These are phyloP conservation scores for Gleditsia sinensis DNA, from an alignment of 306 rosid genomes.

Conservation along the genomic window DNA sequence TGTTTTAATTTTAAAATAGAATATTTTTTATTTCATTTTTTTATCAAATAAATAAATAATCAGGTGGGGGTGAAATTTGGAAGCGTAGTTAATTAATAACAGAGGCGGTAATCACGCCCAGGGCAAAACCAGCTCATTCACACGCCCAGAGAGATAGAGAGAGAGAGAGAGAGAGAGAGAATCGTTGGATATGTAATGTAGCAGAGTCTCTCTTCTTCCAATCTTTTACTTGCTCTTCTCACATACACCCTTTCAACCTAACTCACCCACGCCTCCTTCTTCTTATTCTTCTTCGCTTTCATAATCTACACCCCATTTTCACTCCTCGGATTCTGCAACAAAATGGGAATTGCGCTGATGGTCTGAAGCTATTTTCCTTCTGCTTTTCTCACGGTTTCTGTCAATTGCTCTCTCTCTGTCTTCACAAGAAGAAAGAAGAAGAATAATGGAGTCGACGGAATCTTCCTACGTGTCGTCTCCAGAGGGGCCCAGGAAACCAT, in stretches of 20 bases:
- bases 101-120: slow-evolving; percentile 42
- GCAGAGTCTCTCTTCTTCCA: background rate
- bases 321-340: background rate
- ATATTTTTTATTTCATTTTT: too few relatives aligned
- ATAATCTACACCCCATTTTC: background rate
- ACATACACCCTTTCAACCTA: background rate
- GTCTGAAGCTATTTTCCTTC: background rate
- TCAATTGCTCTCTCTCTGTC: slow-evolving; percentile 37
- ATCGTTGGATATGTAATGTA: background rate
- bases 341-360: slow-evolving; percentile 14
- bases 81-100: background rate
- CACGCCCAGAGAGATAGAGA: background rate
- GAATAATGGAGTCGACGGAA: slow-evolving; percentile 88
- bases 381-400: slow-evolving; percentile 7
- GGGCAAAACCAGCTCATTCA: background rate
- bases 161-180: slow-evolving; percentile 6
- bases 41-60: too few relatives aligned
- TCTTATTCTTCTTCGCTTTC: background rate
- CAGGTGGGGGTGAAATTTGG: too few relatives aligned
- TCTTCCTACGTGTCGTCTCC: slow-evolving; percentile 92
- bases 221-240: background rate
- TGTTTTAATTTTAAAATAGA: too few relatives aligned
- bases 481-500: slow-evolving; percentile 74
- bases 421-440: slow-evolving; percentile 36
- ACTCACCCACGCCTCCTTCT: background rate